Conservation (phyloP, 768 basidiomycete species). For the Lanmaoa pseudosensibilis region DNA sequence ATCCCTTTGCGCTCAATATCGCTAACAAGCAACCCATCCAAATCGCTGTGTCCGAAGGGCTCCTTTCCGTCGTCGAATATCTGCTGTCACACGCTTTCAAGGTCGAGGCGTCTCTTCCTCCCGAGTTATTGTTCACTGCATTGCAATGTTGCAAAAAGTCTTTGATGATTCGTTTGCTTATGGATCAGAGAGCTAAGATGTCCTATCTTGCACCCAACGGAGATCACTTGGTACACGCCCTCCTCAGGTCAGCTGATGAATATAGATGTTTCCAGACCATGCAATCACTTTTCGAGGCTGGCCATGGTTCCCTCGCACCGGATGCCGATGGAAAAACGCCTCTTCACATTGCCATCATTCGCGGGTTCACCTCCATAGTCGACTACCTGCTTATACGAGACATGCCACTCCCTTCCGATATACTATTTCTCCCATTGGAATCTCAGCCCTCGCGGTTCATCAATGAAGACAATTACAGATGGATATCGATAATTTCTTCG, state of each 20-base stretch:
- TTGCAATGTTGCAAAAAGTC: rapidly evolving
- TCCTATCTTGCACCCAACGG: too few species aligned
- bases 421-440: background rate
- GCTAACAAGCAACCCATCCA: background rate
- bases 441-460: background rate
- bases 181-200: background rate
- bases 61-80: background rate
- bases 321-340: background rate
- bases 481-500: background rate
- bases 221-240: background rate
- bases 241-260: background rate
- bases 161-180: background rate
- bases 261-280: background rate
- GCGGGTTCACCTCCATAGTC: background rate
- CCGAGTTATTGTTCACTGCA: background rate
- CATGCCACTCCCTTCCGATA: background rate
- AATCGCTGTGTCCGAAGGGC: background rate
- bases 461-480: too few species aligned
- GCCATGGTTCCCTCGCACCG: background rate
- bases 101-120: too few species aligned
- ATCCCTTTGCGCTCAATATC: background rate
- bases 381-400: background rate
- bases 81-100: background rate
- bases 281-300: background rate
- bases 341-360: background rate